Evolutionary conservation across 495 filamentous ascomycete genomes (phyloP).

Genomic region (Massariosphaeria phaeospora): DNA sequence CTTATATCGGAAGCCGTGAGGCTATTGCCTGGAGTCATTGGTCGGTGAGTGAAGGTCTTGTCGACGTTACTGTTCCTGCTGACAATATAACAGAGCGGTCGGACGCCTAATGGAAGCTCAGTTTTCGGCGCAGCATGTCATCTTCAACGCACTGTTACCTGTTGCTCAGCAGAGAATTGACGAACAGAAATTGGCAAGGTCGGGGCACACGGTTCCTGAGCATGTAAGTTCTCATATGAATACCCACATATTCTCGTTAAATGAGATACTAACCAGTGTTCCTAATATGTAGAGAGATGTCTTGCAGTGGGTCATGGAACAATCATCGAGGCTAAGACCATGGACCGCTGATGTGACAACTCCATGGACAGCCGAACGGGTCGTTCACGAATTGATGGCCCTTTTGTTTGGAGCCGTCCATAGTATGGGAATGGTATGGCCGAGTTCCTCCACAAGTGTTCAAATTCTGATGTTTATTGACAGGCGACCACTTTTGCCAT

Average conservation of each 20-base stretch:
- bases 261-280: neutral
- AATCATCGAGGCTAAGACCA: conserved; percentile 2
- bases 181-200: neutral
- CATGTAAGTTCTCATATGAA: conserved; percentile 12
- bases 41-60: neutral
- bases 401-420: conserved; percentile 18
- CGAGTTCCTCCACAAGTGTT: neutral
- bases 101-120: neutral
- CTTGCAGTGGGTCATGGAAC: conserved; percentile 15
- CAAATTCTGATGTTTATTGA: neutral
- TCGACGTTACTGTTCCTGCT: neutral
- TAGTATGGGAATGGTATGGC: neutral
- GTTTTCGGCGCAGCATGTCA: neutral
- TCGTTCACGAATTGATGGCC: conserved; percentile 13
- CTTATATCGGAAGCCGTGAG: neutral
- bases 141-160: neutral
- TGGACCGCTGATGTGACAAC: neutral
- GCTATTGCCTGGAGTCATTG: neutral
- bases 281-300: neutral
- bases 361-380: conserved; percentile 3
- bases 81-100: neutral
- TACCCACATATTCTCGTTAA: neutral
- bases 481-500: conserved; percentile 1
- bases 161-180: neutral
- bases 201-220: neutral